Evolutionary conservation across 1,139 yeast species (phyloP).

Genomic region (Yamadazyma trypodendri): DNA sequence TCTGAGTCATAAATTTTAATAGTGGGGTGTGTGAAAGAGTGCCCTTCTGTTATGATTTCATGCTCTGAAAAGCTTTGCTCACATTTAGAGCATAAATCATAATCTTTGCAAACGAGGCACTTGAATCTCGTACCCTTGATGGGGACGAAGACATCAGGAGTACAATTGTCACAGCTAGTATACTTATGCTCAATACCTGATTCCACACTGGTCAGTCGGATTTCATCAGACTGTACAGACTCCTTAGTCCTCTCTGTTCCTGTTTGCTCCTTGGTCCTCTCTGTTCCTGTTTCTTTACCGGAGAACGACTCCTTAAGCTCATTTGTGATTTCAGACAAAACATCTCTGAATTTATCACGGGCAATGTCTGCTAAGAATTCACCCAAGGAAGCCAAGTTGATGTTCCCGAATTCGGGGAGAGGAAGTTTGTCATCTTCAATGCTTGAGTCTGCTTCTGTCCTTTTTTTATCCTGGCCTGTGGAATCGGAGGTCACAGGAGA

Average conservation of each 20-base stretch:
- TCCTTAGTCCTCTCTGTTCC: not conserved
- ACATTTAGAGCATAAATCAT: conserved; percentile 56
- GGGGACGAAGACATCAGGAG: conserved; percentile 25
- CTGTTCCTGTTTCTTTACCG: not conserved
- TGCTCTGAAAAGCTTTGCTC: conserved; percentile 23
- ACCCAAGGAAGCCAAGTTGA: conserved; percentile 12
- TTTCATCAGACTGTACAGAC: not conserved
- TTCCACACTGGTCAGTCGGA: no score
- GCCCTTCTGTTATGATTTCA: conserved; percentile 16
- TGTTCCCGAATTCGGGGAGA: not conserved
- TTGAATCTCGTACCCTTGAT: conserved; percentile 52
- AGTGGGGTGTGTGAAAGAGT: conserved; percentile 32
- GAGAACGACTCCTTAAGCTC: conserved; percentile 11
- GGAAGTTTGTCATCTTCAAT: not conserved
- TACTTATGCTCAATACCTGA: conserved; percentile 18
- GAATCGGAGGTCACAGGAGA: not conserved
- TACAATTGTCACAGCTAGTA: conserved; percentile 45
- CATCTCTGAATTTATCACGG: conserved; percentile 15
- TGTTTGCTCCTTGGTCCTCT: not conserved
- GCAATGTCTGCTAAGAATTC: conserved; percentile 16
- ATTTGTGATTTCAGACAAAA: conserved; percentile 12
- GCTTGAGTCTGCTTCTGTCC: not conserved
- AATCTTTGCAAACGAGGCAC: conserved; percentile 55
- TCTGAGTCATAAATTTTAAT: conserved; percentile 27
- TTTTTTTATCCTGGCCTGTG: not conserved